These are phyloP conservation scores for Boletus tylopilopsis DNA, from an alignment of 768 basidiomycete genomes.

Conservation along the genomic window DNA sequence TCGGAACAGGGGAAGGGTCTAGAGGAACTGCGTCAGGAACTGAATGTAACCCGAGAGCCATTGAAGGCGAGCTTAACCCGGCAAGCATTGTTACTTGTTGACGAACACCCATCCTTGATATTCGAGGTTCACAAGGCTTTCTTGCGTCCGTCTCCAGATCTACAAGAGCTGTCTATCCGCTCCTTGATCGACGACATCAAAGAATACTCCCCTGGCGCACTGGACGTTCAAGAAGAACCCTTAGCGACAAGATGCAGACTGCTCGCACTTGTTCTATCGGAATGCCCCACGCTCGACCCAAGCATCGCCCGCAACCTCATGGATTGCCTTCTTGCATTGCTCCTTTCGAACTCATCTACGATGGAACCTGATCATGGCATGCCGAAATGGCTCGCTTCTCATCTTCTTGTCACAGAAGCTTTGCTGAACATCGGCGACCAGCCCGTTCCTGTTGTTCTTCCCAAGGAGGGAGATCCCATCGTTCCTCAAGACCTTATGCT, in stretches of 20 bases:
- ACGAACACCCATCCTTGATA: constrained; percentile 82
- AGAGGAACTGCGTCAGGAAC: constrained; percentile 61
- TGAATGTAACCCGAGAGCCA: constrained; percentile 64
- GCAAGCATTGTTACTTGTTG: constrained; percentile 74
- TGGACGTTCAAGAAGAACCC: constrained; percentile 70
- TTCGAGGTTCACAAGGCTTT: constrained; percentile 88
- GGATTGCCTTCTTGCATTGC: constrained; percentile 63
- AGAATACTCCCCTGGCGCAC: constrained; percentile 57
- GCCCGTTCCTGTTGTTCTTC: constrained; percentile 58
- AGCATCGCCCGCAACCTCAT: constrained; percentile 57
- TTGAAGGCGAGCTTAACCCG: constrained; percentile 61
- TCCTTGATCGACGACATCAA: constrained; percentile 77
- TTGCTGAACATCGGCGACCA: constrained; percentile 75
- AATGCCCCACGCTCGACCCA: constrained; percentile 59
- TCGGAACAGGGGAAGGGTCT: constrained; percentile 39
- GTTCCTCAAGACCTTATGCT: constrained; percentile 45
- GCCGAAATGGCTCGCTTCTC: constrained; percentile 86
- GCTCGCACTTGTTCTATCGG: constrained; percentile 77
- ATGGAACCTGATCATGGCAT: constrained; percentile 49
- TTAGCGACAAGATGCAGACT: constrained; percentile 82
- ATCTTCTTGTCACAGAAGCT: constrained; percentile 82
- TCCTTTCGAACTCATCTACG: constrained; percentile 53
- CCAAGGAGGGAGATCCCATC: constrained; percentile 68
- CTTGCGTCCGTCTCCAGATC: constrained; percentile 54
- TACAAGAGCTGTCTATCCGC: constrained; percentile 63